A percentile compares a stretch with the other conserved stretches of the same genome.
Conservation (phyloP, 768 basidiomycete genomes). For the Crucibulum laeve region DNA sequence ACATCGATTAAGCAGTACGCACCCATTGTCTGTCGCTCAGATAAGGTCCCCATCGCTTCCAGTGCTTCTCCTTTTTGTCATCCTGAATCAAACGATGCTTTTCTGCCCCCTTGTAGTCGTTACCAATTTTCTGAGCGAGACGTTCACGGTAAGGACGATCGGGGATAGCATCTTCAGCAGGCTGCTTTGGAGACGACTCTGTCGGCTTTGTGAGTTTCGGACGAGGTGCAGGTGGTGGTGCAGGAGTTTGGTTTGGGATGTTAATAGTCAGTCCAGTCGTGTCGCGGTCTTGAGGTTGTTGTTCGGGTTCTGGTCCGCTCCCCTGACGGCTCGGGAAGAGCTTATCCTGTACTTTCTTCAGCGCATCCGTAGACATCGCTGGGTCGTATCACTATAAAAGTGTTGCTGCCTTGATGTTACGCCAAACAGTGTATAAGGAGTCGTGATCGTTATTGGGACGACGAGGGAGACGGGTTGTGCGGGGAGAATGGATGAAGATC, state of each 20-base stretch:
- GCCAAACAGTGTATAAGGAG: no score
- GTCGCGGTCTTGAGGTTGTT: constrained; percentile 13
- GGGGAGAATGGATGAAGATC: no score
- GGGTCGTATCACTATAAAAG: no score
- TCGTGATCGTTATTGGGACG: no score
- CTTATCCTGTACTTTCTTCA: constrained; percentile 69
- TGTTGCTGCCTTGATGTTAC: no score
- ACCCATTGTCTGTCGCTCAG: constrained; percentile 98
- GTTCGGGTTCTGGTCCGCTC: constrained; percentile 8
- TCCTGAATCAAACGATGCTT: constrained; percentile 83
- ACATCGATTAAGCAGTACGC: constrained; percentile 18
- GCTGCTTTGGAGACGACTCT: constrained; percentile 27
- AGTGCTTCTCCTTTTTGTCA: constrained; percentile 75
- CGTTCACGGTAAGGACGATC: constrained; percentile 53
- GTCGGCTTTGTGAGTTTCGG: constrained; percentile 41
- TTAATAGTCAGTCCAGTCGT: constrained; percentile 46
- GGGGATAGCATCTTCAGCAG: constrained; percentile 14
- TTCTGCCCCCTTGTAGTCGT: constrained; percentile 78
- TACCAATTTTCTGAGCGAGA: constrained; percentile 59
- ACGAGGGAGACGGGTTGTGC: no score
- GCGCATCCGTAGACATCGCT: constrained; percentile 36
- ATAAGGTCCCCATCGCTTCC: constrained; percentile 99
- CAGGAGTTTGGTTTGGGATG: constrained; percentile 52
- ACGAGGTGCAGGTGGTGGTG: constrained; percentile 30
- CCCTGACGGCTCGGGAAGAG: constrained; percentile 52